Base-by-base conservation (phyloP, 352 stramenopile genomes). In the Globisporangium viniferum region DNA sequence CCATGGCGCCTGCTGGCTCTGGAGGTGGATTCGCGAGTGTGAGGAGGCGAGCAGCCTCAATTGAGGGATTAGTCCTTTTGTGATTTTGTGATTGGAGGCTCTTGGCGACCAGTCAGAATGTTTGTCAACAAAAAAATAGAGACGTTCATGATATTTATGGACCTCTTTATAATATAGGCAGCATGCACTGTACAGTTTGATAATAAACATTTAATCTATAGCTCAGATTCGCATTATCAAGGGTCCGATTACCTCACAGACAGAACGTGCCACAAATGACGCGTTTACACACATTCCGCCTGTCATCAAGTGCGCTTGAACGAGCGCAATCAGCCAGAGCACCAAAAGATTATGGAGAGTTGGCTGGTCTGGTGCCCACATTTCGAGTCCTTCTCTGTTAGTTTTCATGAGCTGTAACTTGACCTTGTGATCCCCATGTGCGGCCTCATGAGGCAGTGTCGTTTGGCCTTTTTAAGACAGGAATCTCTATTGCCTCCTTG, bases 1-100 rank as follows among this genome's bases (percentile, higher is more conserved):
- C 75, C 72, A 81, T 81, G 54, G 18, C 7, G 29, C 48, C 48
- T 29, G 20, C 48, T 5, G 36, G 54, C 29, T 15, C 44, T 53
- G 8, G 36, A 3, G 3, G 39, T 2, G 5, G 15, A 53, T 53
- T 39, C 20, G 10, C 58, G 57, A 48, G 35, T 49, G 57, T 8
- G 18, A 31, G 29, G 15, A 35, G 39, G 39, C 12, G 5, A 44
- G 36, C 36, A 15, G 15, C 10, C 24, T 24, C 36, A 14, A 44
- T 22, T 5, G 6, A 36, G 22, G 5, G 39, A 24, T 24, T 24
- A 24, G 24, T 24, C 24, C 24, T 24, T 33, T 3, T 3, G 31
- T 46, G 39, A 46, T 46, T 10, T 20, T 14, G 15, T 44, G 12
- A 15, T 44, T 44, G 36, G 6, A 12, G 20, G 39, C 12, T 46